A percentile compares a stretch with the other conserved stretches of the same genome.
These are phyloP conservation scores for Coemansia sp. DNA, from an alignment of 192 early-diverging fungal species.

Conservation along the genomic window DNA sequence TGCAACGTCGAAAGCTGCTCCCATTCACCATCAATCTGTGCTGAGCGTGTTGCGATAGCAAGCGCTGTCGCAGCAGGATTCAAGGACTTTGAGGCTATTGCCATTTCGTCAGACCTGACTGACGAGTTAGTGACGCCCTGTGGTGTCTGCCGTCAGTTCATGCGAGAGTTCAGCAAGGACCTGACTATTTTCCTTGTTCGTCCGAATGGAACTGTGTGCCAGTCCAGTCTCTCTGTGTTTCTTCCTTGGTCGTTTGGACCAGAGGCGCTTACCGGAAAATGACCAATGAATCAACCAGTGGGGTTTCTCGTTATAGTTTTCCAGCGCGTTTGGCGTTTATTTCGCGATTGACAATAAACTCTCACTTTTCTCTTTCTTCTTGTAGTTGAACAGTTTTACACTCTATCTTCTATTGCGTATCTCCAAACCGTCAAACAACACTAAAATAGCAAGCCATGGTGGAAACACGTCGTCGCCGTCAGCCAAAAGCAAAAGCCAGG, in stretches of 20 bases:
- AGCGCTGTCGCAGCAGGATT: slow-evolving; percentile 88
- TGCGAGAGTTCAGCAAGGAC: slow-evolving; percentile 76
- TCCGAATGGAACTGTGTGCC: slow-evolving; percentile 55
- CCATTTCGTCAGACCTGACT: slow-evolving; percentile 64
- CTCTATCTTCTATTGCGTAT: neutral
- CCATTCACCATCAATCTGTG: slow-evolving; percentile 85
- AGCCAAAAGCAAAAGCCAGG: slow-evolving; percentile 50
- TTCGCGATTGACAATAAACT: neutral
- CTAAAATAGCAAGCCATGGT: slow-evolving; percentile 30
- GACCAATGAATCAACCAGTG: too few relatives aligned
- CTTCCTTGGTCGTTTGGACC: slow-evolving; percentile 74
- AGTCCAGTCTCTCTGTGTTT: slow-evolving; percentile 57
- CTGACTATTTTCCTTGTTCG: slow-evolving; percentile 63
- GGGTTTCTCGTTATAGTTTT: slow-evolving; percentile 1
- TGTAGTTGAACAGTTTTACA: slow-evolving; percentile 7
- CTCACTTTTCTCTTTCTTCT: neutral
- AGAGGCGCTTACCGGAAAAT: slow-evolving; percentile 48
- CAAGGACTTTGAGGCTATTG: slow-evolving; percentile 70
- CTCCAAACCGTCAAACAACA: neutral
- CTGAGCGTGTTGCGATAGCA: slow-evolving; percentile 85
- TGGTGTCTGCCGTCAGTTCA: slow-evolving; percentile 73
- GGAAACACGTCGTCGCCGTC: slow-evolving; percentile 48
- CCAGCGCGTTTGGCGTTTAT: slow-evolving; percentile 8
- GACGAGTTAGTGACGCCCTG: slow-evolving; percentile 62
- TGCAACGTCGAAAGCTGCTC: slow-evolving; percentile 92